phyloP scores from a whole-genome alignment of 2,329 filamentous ascomycete species.

The Alternaria arbusti region DNA sequence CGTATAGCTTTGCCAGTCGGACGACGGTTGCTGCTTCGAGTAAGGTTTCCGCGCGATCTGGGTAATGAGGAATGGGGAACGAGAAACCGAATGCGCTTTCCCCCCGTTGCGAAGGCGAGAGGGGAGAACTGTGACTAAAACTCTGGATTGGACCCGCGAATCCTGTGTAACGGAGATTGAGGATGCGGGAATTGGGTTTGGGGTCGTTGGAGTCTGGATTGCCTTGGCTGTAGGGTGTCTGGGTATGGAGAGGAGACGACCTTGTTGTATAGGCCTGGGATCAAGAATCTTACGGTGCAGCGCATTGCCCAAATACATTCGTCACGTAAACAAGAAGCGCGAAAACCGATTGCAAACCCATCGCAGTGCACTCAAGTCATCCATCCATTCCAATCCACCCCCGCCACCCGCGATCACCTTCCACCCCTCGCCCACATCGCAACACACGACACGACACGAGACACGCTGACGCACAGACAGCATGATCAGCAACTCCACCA shows the following conservation, averaged over 20 bases:
- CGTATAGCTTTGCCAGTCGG: background rate
- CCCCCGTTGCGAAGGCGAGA: background rate
- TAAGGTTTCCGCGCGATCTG: background rate
- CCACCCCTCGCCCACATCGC: background rate
- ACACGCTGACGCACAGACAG: constrained; percentile 5
- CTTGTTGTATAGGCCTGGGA: background rate
- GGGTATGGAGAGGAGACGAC: background rate
- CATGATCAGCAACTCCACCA: background rate
- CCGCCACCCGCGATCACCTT: background rate
- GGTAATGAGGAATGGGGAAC: background rate
- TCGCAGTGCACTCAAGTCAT: background rate
- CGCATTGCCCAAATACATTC: background rate
- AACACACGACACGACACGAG: background rate
- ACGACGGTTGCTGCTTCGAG: background rate
- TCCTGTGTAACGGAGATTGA: background rate
- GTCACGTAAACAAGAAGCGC: background rate
- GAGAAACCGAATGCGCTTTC: background rate
- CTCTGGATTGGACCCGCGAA: background rate
- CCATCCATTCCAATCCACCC: background rate
- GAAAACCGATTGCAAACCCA: background rate
- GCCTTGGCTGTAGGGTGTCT: background rate
- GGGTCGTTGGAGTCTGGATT: background rate
- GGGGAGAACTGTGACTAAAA: background rate
- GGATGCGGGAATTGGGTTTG: background rate
- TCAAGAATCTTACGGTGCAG: background rate